A percentile compares a stretch with the other conserved stretches of the same genome.
These are phyloP conservation scores for Kwoniella bestiolae DNA, from an alignment of 768 basidiomycete genomes.

Conservation along the genomic window DNA sequence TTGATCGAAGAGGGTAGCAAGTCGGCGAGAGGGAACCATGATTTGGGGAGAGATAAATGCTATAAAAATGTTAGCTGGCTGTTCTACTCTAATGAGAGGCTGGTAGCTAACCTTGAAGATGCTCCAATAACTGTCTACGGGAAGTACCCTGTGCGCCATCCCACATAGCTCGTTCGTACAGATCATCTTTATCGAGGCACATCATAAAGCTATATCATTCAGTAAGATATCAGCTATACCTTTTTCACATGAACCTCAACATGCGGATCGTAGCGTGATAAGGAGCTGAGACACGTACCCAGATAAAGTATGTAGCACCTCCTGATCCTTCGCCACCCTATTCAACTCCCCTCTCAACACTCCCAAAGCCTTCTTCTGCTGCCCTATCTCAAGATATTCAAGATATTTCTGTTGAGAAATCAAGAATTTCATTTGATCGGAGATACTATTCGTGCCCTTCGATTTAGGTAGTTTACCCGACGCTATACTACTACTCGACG, in stretches of 20 bases:
- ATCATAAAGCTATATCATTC: slow-evolving; percentile 78
- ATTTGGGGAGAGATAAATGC: slow-evolving; percentile 86
- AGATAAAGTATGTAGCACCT: slow-evolving; percentile 82
- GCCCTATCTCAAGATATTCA: slow-evolving; percentile 80
- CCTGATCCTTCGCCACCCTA: slow-evolving; percentile 75
- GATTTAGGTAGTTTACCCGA: slow-evolving; percentile 32
- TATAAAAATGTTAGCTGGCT: slow-evolving; percentile 56
- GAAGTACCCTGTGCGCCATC: slow-evolving; percentile 84
- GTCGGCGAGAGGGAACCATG: slow-evolving; percentile 90
- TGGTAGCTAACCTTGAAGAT: slow-evolving; percentile 72
- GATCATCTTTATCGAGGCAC: slow-evolving; percentile 82
- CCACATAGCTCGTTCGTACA: slow-evolving; percentile 81
- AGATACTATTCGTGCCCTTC: slow-evolving; percentile 26
- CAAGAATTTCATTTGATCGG: slow-evolving; percentile 78
- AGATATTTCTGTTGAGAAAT: slow-evolving; percentile 96
- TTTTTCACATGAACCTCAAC: too few relatives aligned
- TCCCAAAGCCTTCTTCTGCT: slow-evolving; percentile 78
- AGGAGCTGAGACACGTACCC: slow-evolving; percentile 64
- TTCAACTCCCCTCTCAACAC: slow-evolving; percentile 88
- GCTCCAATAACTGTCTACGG: slow-evolving; percentile 71
- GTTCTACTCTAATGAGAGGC: background rate
- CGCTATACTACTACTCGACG: slow-evolving; percentile 30
- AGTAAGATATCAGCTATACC: too few relatives aligned
- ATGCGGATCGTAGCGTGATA: too few relatives aligned
- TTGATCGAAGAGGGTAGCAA: slow-evolving; percentile 82